These are phyloP conservation scores for Apiospora hydei DNA, from an alignment of 2,329 filamentous ascomycete species.

Conservation along the genomic window DNA sequence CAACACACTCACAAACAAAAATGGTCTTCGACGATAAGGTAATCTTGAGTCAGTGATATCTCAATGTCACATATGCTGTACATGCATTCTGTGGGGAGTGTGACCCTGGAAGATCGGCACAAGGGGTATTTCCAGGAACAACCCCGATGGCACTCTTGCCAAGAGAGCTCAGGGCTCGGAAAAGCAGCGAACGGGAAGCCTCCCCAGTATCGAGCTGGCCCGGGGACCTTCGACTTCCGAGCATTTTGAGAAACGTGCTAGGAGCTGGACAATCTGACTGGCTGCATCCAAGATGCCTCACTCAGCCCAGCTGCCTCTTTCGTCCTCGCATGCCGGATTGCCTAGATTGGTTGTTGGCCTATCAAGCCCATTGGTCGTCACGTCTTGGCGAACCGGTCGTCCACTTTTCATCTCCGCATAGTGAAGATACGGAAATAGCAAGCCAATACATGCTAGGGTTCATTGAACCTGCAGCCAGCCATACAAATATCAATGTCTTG, in stretches of 20 bases:
- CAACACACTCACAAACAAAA: neutral
- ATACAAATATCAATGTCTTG: conserved; percentile 2
- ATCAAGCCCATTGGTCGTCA: neutral
- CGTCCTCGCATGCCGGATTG: conserved; percentile 1
- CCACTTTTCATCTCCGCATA: conserved; percentile 21
- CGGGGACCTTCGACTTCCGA: conserved; percentile 16
- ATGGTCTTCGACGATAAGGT: neutral
- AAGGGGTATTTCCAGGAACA: conserved; percentile 3
- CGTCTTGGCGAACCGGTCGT: conserved; percentile 1
- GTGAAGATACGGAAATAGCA: neutral
- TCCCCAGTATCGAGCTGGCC: neutral
- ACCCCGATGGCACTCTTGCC: neutral
- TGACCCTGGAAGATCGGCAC: neutral
- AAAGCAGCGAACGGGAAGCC: neutral
- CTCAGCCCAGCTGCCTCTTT: conserved; percentile 6
- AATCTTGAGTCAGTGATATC: neutral
- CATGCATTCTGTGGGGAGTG: neutral
- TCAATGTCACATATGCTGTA: neutral
- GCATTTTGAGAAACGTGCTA: neutral
- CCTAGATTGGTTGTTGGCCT: neutral
- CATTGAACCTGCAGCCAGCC: neutral
- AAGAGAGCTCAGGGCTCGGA: neutral
- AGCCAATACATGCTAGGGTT: neutral
- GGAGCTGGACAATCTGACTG: neutral
- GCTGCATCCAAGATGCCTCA: neutral